Base-by-base conservation (phyloP, 805 yeast genomes). In the Starmera dryadoides region DNA sequence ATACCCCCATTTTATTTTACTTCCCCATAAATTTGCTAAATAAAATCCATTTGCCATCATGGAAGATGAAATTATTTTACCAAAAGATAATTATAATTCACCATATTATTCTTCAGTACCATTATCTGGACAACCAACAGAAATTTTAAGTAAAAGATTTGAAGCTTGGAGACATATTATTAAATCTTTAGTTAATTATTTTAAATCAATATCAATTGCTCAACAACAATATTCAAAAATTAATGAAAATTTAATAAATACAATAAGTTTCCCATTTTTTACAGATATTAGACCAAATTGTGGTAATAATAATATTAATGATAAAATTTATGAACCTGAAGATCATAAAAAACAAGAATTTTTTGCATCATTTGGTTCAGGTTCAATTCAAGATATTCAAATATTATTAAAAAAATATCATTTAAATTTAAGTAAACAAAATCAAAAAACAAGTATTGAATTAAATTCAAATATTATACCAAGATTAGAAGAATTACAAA, bases 221-320 rank as follows among this genome's bases (percentile, higher is more conserved):
- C 89, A 87, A 55, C 95, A 88, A 58, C 95, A 89, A 55, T 75
- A 84, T 29, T 78, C 83, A 34, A 73, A 94, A 42, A 91, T 86
- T 54, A 91, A 86, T 49, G 62, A 78, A 37, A 69, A 95, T 36
- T 69, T 88, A 30, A 86, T 86, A 43, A 89, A 86, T 56, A 86
- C 94, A 9, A 79, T 85, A 19, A 58, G 63, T 25, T 66, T 67
- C 53, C 70, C 73, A 18, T 63, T 64, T 41, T 63, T 65, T 41
- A 50, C 57, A 1, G 45, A 53, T 21, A 29, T 40, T n/a, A 30
- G 26, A 19, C 37, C 39, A 9, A 44, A 40, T 4, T 7, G 14
- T 4, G 18, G 14, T 44, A n/a, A 9, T 9, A 25, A 25, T 12
- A 25, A 25, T 9, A 25, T 25, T 12, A 25, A 25, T 25, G 28